Percentiles rank a stretch among this genome's conserved stretches.
Conservation (phyloP, 441 rosid species). For the Hura crepitans region DNA sequence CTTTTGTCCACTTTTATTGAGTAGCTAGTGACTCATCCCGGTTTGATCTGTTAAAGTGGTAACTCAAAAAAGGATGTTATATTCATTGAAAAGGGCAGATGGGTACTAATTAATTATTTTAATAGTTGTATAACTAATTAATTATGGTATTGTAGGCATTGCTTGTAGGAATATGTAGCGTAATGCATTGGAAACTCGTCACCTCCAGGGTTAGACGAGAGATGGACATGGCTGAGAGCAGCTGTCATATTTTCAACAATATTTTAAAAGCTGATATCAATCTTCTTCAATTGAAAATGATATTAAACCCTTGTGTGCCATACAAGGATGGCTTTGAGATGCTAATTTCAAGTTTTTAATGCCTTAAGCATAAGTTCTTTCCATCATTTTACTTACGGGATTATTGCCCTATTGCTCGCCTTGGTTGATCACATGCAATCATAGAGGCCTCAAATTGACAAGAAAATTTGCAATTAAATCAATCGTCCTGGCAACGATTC, state of each 20-base stretch:
- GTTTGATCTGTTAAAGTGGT: background rate
- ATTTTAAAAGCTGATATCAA: background rate
- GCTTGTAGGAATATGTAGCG: slow-evolving; percentile 29
- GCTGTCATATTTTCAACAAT: background rate
- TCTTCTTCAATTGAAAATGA: background rate
- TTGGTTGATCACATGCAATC: background rate
- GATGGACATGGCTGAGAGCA: background rate
- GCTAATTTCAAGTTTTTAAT: background rate
- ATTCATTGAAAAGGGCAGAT: background rate
- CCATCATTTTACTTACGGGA: too few relatives aligned
- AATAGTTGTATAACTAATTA: slow-evolving; percentile 7
- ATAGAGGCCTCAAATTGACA: background rate
- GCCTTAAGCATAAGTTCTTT: too few relatives aligned
- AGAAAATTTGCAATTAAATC: too few relatives aligned
- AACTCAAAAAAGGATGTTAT: background rate
- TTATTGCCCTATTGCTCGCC: background rate
- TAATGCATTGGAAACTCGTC: slow-evolving; percentile 22
- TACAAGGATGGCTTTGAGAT: background rate
- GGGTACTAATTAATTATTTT: background rate
- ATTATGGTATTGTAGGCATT: background rate
- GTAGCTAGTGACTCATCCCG: too few relatives aligned
- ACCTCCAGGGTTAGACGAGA: slow-evolving; percentile 21
- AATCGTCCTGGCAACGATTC: too few relatives aligned
- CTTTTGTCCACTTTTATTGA: background rate
- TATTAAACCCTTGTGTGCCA: background rate